Percentiles rank a stretch among this genome's conserved stretches.
phyloP scores from a whole-genome alignment of 306 rosid genomes.

The Benincasa hispida region DNA sequence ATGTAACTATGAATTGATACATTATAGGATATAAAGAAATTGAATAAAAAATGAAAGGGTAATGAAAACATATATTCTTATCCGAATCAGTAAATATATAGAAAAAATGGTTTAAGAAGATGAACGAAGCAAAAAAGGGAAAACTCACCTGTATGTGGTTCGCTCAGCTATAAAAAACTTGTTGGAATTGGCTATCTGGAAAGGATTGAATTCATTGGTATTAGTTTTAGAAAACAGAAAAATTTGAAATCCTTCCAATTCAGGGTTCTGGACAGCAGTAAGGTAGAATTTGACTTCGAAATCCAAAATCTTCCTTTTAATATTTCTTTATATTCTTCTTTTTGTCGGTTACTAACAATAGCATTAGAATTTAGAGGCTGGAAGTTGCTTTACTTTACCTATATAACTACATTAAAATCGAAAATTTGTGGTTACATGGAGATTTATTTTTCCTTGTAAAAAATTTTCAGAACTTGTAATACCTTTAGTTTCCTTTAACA shows the following conservation, averaged over 20 bases:
- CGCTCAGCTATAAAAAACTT: not conserved
- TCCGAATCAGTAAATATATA: not conserved
- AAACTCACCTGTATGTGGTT: not conserved
- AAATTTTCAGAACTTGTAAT: not conserved
- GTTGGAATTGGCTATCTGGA: not conserved
- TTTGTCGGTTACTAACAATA: not conserved
- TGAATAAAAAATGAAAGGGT: not conserved
- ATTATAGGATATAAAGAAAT: not conserved
- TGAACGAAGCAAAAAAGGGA: not conserved
- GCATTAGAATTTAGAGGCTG: not conserved
- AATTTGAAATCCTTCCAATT: not conserved
- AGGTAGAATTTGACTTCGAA: not conserved
- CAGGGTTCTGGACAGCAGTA: not conserved
- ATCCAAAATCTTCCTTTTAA: not conserved
- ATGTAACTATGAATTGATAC: not conserved
- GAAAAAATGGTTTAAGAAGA: not conserved
- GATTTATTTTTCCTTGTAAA: not conserved
- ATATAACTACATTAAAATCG: not conserved
- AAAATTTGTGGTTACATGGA: not conserved
- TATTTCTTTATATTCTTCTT: not conserved
- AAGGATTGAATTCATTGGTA: not conserved
- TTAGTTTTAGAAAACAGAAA: not conserved
- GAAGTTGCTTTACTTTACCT: not conserved
- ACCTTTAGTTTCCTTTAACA: not conserved
- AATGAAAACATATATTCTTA: not conserved